Evolutionary conservation across 2,329 filamentous ascomycete species (phyloP), one percentile per base, ranked within the genome.

Genomic region (Chaetoscypha palmicola): DNA sequence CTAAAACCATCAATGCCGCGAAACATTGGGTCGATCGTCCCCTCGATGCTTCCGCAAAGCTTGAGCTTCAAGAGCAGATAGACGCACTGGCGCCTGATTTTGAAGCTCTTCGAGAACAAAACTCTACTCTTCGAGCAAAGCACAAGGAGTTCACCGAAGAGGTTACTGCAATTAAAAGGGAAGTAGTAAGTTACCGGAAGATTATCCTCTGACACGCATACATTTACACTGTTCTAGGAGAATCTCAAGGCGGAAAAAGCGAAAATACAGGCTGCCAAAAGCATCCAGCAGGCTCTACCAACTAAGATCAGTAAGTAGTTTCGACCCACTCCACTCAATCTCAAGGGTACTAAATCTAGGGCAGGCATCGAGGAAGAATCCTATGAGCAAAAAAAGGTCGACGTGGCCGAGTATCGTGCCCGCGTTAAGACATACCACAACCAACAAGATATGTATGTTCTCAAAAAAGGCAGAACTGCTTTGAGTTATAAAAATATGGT

Each of bases 11-110:
- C 11, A 69, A 63, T 12, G 65, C 64, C 2, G 87, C 87, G 3
- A 68, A 61, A 26, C 77, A 76, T 57, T 96, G 92, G 81, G 89
- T 81, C 1, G 79, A 88, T 35, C 80, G 86, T 49, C 82, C 86
- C 2, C 74, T 89, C 5, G 86, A 94, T 58, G 66, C 67, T 3
- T 68, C 76, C 17, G 81, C 76, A 47, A 87, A 84, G 60, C 64
- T 67, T 11, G 73, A 79, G 40, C 62, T 92, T 12, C 69, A 78
- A 47, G 68, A 69, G 12, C 72, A 69, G 5, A 64, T 83, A 22
- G 45, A 56, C 12, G 46, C 45, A 12, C 47, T 58, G 35, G 33
- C 48, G 0, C 41, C 47, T 8, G 54, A 65, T 22, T 54, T 62
- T 17, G 51, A 52, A 2, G 46, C 21, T n/a, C 39, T 64, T 10